Evolutionary conservation across 768 basidiomycete species (phyloP).

Genomic region (Boletus coccyginus): DNA sequence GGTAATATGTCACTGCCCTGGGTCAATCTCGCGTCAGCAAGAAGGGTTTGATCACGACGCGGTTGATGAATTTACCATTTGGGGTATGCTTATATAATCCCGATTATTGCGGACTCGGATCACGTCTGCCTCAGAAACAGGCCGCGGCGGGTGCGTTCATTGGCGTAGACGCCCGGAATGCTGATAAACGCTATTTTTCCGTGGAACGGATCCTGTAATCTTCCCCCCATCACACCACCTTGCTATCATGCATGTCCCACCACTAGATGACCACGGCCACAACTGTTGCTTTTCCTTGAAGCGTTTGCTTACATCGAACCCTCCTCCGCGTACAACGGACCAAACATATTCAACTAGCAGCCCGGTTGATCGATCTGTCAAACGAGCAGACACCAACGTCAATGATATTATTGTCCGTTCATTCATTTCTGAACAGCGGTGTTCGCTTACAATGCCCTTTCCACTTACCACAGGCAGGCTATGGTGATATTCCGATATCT

Average conservation of each 20-base stretch:
- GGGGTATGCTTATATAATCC: constrained; percentile 22
- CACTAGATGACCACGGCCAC: constrained; percentile 24
- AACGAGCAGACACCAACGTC: not conserved
- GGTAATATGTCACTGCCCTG: not conserved
- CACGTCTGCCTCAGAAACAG: constrained; percentile 22
- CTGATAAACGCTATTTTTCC: constrained; percentile 32
- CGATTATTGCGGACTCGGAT: constrained; percentile 30
- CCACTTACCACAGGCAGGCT: constrained; percentile 5
- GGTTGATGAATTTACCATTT: constrained; percentile 1
- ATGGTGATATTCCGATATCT: constrained; percentile 25
- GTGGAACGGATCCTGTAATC: constrained; percentile 6
- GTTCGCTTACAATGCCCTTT: not conserved
- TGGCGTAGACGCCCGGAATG: constrained; percentile 20
- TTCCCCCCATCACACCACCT: constrained; percentile 6
- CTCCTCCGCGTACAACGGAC: not conserved
- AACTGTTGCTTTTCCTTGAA: constrained; percentile 20
- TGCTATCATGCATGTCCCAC: constrained; percentile 20
- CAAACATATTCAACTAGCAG: not conserved
- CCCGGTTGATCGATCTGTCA: constrained; percentile 1
- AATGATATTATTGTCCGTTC: constrained; percentile 9
- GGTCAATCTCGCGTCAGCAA: constrained; percentile 7
- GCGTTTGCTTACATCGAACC: constrained; percentile 16
- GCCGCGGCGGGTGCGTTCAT: not conserved
- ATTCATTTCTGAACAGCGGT: not conserved
- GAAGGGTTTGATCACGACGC: not conserved